These are phyloP conservation scores for Kuraishia hungarica DNA, from an alignment of 805 yeast species.

Conservation along the genomic window DNA sequence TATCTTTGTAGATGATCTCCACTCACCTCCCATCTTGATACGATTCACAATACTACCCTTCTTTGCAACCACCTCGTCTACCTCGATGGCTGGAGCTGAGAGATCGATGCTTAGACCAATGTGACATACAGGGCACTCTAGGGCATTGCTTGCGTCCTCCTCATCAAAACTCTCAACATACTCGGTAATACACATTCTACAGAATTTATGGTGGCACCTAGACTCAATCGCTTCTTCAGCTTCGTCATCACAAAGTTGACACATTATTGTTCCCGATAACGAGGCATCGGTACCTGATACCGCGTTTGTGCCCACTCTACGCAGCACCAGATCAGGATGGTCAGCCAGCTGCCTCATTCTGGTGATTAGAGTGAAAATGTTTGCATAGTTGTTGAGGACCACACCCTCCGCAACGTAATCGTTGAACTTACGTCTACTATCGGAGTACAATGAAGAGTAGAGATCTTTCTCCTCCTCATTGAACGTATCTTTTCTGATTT, in stretches of 20 bases:
- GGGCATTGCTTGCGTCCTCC: conserved; percentile 27
- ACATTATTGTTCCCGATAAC: conserved; percentile 54
- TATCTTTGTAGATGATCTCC: conserved; percentile 94
- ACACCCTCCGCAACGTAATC: conserved; percentile 95
- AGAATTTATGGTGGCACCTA: conserved; percentile 88
- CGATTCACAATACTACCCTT: conserved; percentile 77
- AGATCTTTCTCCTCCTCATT: conserved; percentile 94
- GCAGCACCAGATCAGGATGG: conserved; percentile 91
- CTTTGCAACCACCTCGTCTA: conserved; percentile 46
- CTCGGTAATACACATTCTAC: conserved; percentile 87
- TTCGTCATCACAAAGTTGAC: conserved; percentile 94
- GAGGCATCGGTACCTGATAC: conserved; percentile 25
- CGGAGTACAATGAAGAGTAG: conserved; percentile 80
- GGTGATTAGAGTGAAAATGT: conserved; percentile 90
- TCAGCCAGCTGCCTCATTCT: conserved; percentile 98
- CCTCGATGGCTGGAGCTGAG: conserved; percentile 76
- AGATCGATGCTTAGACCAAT: conserved; percentile 87
- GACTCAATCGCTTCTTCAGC: conserved; percentile 97
- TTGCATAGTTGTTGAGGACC: conserved; percentile 92
- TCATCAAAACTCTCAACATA: conserved; percentile 79
- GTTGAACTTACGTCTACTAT: conserved; percentile 78
- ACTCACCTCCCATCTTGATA: conserved; percentile 76
- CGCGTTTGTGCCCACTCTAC: conserved; percentile 43
- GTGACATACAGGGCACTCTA: conserved; percentile 95
- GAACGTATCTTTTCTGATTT: conserved; percentile 76